phyloP scores from a whole-genome alignment of 139 green algal genomes.

The Bryopsis sp. region DNA sequence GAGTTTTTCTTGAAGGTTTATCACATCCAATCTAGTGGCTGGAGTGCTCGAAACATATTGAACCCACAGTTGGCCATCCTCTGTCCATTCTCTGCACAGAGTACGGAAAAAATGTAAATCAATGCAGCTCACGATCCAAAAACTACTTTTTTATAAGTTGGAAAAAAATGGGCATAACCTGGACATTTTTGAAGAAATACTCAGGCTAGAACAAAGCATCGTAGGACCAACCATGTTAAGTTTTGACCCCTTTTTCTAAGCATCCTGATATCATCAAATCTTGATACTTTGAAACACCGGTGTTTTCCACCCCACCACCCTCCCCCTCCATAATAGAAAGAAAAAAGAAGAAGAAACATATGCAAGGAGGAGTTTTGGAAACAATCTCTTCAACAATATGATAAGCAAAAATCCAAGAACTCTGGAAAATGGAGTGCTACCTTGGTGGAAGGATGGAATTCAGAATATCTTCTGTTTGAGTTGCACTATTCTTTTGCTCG shows the following conservation, averaged over 20 bases:
- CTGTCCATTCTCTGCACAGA: slow-evolving; percentile 62
- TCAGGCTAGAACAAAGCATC: too few species aligned
- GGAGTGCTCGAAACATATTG: slow-evolving; percentile 77
- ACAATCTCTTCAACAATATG: not conserved
- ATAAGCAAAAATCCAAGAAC: not conserved
- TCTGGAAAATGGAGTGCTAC: slow-evolving; percentile 19
- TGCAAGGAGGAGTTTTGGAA: too few species aligned
- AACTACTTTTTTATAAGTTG: not conserved
- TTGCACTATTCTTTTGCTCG: slow-evolving; percentile 54
- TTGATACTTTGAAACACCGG: too few species aligned
- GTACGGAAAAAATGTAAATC: too few species aligned
- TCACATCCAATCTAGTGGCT: slow-evolving; percentile 73
- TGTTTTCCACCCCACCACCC: too few species aligned
- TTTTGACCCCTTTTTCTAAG: too few species aligned
- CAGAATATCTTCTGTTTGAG: slow-evolving; percentile 78
- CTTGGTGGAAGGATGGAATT: slow-evolving; percentile 78
- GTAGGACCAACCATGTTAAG: too few species aligned
- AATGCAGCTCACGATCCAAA: not conserved
- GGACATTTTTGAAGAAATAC: too few species aligned
- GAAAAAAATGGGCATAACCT: too few species aligned
- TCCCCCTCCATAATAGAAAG: too few species aligned
- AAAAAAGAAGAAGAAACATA: too few species aligned
- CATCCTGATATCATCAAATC: too few species aligned
- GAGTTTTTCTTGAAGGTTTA: slow-evolving; percentile 78
- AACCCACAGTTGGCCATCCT: slow-evolving; percentile 80